Evolutionary conservation across 768 basidiomycete genomes (phyloP).

Genomic region (Dioszegia hungarica): DNA sequence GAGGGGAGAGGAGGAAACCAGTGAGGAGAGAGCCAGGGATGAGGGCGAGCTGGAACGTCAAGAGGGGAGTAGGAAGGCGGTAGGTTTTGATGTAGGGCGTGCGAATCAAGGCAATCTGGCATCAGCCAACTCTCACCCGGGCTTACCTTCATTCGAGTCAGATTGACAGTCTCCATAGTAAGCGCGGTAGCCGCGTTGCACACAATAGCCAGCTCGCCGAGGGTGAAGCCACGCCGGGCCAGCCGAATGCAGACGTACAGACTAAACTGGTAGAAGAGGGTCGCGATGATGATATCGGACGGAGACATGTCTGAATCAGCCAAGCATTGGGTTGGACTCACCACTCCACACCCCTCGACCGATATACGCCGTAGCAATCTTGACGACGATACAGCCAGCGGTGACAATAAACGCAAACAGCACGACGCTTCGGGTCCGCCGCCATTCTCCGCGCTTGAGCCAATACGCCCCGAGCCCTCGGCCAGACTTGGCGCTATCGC

Average conservation of each 20-base stretch:
- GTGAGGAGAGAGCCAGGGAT: constrained; percentile 85
- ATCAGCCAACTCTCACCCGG: background rate
- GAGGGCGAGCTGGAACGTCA: constrained; percentile 85
- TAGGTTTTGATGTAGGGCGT: constrained; percentile 85
- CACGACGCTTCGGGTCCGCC: constrained; percentile 36
- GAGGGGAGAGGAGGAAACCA: constrained; percentile 90
- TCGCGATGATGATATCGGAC: constrained; percentile 67
- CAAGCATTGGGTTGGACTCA: constrained; percentile 20
- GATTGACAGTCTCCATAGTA: constrained; percentile 75
- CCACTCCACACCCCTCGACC: constrained; percentile 41
- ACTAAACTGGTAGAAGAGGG: constrained; percentile 84
- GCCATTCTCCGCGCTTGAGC: constrained; percentile 41
- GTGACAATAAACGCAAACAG: constrained; percentile 46
- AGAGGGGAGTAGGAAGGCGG: constrained; percentile 82
- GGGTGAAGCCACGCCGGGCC: constrained; percentile 88
- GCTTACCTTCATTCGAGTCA: constrained; percentile 76
- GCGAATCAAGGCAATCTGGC: constrained; percentile 74
- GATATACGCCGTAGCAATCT: constrained; percentile 37
- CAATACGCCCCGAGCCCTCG: constrained; percentile 23
- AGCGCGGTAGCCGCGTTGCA: constrained; percentile 82
- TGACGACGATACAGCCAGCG: constrained; percentile 36
- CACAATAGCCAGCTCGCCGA: constrained; percentile 87
- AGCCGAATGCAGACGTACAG: constrained; percentile 83
- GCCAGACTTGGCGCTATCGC: constrained; percentile 3
- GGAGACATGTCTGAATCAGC: constrained; percentile 62